These are phyloP conservation scores for Solanum etuberosum DNA, from an alignment of 257 asterid genomes.

Conservation along the genomic window DNA sequence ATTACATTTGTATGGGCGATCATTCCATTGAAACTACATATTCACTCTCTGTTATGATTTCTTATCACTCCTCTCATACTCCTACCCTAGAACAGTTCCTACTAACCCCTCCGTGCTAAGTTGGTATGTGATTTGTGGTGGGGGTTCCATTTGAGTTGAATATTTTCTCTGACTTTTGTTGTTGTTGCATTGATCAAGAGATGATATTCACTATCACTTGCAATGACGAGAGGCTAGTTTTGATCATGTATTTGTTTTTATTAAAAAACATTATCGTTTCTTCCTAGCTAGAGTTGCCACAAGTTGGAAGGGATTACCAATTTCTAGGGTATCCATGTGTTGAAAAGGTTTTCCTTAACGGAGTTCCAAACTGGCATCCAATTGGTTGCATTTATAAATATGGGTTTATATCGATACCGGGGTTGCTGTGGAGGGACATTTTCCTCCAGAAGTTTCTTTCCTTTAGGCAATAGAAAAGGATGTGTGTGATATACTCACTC, in stretches of 20 bases:
- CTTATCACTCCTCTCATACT: background rate
- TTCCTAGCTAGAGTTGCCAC: background rate
- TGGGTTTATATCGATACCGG: background rate
- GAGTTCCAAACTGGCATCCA: background rate
- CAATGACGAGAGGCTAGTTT: background rate
- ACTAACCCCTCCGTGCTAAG: background rate
- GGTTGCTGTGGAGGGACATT: background rate
- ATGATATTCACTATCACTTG: background rate
- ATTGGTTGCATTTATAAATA: background rate
- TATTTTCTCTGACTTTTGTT: background rate
- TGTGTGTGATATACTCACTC: background rate
- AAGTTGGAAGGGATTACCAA: background rate
- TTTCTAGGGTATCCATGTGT: background rate
- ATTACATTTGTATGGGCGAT: background rate
- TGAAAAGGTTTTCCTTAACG: background rate
- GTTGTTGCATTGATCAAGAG: background rate
- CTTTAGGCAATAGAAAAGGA: background rate
- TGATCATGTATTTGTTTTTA: background rate
- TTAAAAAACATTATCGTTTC: background rate
- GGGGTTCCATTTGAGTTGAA: background rate
- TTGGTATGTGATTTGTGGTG: background rate
- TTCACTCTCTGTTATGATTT: background rate
- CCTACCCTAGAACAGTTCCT: background rate
- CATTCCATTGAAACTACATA: background rate
- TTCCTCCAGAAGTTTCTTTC: background rate